Evolutionary conservation across 352 stramenopile genomes (phyloP).

Genomic region (Pythium monospermum): DNA sequence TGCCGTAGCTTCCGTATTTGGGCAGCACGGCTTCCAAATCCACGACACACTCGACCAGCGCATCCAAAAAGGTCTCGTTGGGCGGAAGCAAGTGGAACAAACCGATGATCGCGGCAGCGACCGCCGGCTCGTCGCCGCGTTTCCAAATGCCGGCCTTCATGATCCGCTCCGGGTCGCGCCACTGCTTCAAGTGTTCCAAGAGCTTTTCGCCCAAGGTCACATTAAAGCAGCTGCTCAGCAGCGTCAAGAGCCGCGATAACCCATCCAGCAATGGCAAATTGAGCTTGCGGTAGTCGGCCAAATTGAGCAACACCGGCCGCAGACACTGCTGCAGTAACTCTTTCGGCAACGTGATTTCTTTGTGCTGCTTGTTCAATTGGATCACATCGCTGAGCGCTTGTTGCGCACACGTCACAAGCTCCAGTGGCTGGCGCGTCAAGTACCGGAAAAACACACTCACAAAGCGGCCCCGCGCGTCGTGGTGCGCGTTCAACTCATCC

Average conservation of each 20-base stretch:
- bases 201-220: conserved; percentile 97
- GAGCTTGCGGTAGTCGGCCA: conserved; percentile 96
- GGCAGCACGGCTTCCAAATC: conserved; percentile 91
- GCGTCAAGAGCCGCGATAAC: conserved; percentile 88
- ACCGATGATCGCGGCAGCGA: conserved; percentile 94
- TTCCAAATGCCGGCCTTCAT: conserved; percentile 92
- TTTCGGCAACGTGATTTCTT: conserved; percentile 89
- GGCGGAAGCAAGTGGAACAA: conserved; percentile 95
- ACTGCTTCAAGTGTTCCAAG: conserved; percentile 95
- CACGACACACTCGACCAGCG: conserved; percentile 93
- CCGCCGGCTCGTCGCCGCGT: conserved; percentile 91
- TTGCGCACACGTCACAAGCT: conserved; percentile 79
- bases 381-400: conserved; percentile 77
- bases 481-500: conserved; percentile 80
- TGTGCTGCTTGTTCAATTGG: conserved; percentile 84
- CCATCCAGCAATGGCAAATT: conserved; percentile 93
- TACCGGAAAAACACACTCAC: conserved; percentile 89
- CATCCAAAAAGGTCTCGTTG: conserved; percentile 93
- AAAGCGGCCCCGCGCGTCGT: conserved; percentile 82
- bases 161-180: conserved; percentile 87
- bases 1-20: conserved; percentile 86
- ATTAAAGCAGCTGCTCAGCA: conserved; percentile 97
- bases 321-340: conserved; percentile 96
- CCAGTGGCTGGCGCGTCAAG: conserved; percentile 80
- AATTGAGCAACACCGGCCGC: conserved; percentile 93